Evolutionary conservation across 768 basidiomycete genomes (phyloP).

Genomic region (Boletus vermiculosoides): DNA sequence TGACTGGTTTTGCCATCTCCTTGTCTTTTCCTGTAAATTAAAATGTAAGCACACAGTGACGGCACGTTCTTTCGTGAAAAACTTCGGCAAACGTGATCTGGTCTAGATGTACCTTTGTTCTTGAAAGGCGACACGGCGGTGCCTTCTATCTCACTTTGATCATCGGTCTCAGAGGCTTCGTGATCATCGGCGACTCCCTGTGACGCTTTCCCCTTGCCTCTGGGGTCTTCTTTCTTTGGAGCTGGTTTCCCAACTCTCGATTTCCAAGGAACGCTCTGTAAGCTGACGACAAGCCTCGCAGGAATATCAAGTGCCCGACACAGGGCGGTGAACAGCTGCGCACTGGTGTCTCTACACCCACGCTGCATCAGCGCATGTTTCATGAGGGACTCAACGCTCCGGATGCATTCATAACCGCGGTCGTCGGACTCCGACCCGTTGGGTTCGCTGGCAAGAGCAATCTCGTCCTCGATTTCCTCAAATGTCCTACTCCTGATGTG

Average conservation of each 20-base stretch:
- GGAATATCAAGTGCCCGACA: slow-evolving; percentile 87
- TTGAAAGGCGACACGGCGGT: slow-evolving; percentile 32
- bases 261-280: slow-evolving; percentile 94
- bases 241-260: slow-evolving; percentile 54
- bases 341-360: slow-evolving; percentile 83
- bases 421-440: slow-evolving; percentile 42
- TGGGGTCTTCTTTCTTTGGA: slow-evolving; percentile 38
- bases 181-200: slow-evolving; percentile 20
- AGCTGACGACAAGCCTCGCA: slow-evolving; percentile 80
- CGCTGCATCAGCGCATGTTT: slow-evolving; percentile 81
- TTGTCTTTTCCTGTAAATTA: slow-evolving; percentile 52
- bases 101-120: slow-evolving; percentile 33
- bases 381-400: slow-evolving; percentile 84
- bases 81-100: slow-evolving; percentile 1
- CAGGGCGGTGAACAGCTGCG: slow-evolving; percentile 88
- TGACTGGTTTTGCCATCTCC: slow-evolving; percentile 51
- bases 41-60: slow-evolving; percentile 8
- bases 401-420: slow-evolving; percentile 62
- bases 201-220: slow-evolving; percentile 37
- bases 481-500: slow-evolving; percentile 77
- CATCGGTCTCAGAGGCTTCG: slow-evolving; percentile 30
- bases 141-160: slow-evolving; percentile 41
- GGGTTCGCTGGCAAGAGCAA: slow-evolving; percentile 27
- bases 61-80: slow-evolving; percentile 1
- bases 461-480: slow-evolving; percentile 59